A percentile compares a stretch with the other conserved stretches of the same genome.
Conservation (phyloP, 108 stramenopile species). For the Pseudonitzschia pungens region DNA sequence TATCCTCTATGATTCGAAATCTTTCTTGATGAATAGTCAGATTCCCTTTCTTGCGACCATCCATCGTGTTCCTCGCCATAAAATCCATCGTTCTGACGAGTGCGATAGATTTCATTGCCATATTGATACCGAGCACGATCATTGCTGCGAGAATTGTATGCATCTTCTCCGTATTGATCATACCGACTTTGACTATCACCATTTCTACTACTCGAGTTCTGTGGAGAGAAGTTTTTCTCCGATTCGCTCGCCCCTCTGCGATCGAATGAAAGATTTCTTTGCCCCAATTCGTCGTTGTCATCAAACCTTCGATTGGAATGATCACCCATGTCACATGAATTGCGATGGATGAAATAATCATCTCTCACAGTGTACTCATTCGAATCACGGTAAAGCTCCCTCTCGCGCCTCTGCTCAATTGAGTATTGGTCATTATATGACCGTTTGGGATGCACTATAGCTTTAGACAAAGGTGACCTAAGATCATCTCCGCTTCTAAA, state of each 20-base stretch:
- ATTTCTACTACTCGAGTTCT: background rate
- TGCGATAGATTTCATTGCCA: background rate
- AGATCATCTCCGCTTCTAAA: background rate
- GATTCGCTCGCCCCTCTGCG: background rate
- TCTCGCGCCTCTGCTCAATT: constrained; percentile 6
- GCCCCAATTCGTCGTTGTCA: background rate
- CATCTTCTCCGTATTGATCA: background rate
- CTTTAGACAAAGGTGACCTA: constrained; percentile 2
- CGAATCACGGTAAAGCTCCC: constrained; percentile 12
- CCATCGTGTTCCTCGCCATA: background rate
- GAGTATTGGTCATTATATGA: constrained; percentile 4
- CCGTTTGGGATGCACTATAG: background rate
- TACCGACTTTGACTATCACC: background rate
- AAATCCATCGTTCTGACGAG: background rate
- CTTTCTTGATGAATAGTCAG: background rate
- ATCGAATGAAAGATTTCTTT: background rate
- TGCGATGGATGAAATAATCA: background rate
- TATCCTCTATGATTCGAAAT: background rate
- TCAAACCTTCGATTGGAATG: background rate
- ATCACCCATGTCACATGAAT: background rate
- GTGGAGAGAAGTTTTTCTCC: background rate
- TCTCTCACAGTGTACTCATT: background rate
- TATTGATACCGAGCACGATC: background rate
- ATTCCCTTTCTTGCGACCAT: background rate
- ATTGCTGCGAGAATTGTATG: background rate